phyloP scores from a whole-genome alignment of 176 grass and related monocot genomes.

The Carex littledalei region DNA sequence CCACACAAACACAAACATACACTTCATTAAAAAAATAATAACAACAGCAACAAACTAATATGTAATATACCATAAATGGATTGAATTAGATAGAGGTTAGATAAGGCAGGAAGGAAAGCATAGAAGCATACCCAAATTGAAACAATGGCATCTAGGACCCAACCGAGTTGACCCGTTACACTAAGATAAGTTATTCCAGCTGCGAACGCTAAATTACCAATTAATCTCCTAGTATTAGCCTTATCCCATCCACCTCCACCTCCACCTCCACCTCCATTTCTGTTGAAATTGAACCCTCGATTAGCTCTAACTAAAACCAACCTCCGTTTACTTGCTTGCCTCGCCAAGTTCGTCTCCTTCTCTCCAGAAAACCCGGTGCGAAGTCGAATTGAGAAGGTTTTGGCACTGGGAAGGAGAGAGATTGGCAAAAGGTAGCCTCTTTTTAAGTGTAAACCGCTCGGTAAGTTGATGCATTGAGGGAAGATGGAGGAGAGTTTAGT shows the following conservation, averaged over 20 bases:
- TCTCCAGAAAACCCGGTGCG: conserved; percentile 17
- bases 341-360: conserved; percentile 32
- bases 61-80: not conserved
- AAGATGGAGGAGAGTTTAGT: not conserved
- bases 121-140: conserved; percentile 76
- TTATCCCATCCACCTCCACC: conserved; percentile 39
- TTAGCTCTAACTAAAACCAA: conserved; percentile 32
- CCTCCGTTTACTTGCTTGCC: conserved; percentile 20
- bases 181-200: conserved; percentile 67
- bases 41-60: not conserved
- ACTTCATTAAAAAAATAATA: too few relatives aligned
- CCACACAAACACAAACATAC: not conserved
- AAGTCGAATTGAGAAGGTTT: not conserved
- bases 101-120: not conserved
- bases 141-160: conserved; percentile 86
- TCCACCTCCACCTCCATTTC: conserved; percentile 32
- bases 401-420: not conserved
- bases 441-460: not conserved
- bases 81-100: not conserved
- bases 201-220: conserved; percentile 74
- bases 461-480: not conserved
- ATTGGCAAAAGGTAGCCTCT: not conserved
- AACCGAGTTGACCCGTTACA: conserved; percentile 73
- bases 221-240: conserved; percentile 31
- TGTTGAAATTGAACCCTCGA: conserved; percentile 58